Evolutionary conservation across 1,139 yeast species (phyloP).

Genomic region (Zhuliangozyma blackwelliae): DNA sequence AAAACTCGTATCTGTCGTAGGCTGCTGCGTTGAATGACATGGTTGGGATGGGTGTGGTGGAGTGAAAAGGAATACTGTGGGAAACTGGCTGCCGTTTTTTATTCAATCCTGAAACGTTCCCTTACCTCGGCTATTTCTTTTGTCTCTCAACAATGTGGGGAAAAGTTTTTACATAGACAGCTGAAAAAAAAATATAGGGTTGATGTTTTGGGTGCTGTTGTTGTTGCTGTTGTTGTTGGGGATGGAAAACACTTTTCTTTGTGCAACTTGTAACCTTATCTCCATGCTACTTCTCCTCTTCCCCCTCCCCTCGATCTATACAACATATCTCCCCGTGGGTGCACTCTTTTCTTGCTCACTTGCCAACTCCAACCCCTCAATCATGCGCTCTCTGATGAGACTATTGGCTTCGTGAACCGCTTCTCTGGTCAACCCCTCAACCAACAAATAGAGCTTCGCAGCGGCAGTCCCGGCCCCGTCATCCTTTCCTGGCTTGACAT

Average conservation of each 20-base stretch:
- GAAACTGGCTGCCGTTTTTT: background rate
- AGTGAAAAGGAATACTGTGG: background rate
- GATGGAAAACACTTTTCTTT: no score
- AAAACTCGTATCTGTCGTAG: constrained; percentile 33
- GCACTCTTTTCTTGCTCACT: constrained; percentile 37
- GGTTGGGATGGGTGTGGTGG: background rate
- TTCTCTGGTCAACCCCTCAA: constrained; percentile 70
- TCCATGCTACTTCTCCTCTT: no score
- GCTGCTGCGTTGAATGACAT: constrained; percentile 23
- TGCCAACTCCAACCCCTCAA: constrained; percentile 53
- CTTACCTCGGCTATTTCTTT: no score
- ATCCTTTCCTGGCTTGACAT: constrained; percentile 33
- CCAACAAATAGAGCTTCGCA: constrained; percentile 70
- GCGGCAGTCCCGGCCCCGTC: constrained; percentile 31
- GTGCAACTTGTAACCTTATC: no score
- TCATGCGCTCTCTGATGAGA: constrained; percentile 55
- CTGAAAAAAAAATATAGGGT: no score
- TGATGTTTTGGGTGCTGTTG: no score
- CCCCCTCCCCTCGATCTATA: constrained; percentile 13
- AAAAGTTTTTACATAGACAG: no score
- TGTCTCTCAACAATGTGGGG: no score
- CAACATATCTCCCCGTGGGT: constrained; percentile 38
- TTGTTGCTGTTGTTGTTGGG: no score
- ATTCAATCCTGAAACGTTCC: no score
- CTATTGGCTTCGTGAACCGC: constrained; percentile 66